These are phyloP conservation scores for Cymbidium sinense DNA, from an alignment of 106 monocot species.

Conservation along the genomic window DNA sequence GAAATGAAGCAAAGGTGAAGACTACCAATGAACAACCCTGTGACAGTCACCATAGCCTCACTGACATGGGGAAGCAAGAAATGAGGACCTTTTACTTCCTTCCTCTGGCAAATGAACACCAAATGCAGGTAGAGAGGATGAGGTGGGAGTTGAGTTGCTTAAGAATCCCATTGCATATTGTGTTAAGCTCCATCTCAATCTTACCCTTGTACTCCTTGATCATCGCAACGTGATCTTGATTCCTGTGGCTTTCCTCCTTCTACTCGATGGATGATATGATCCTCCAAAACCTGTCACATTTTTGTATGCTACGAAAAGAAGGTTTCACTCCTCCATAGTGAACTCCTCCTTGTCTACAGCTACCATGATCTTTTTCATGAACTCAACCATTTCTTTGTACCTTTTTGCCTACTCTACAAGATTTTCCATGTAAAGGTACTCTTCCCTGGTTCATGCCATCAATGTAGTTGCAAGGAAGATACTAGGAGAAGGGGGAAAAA, in stretches of 20 bases:
- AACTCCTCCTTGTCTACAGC: constrained; percentile 12
- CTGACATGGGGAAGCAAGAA: too few relatives aligned
- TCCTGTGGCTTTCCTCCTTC: constrained; percentile 22
- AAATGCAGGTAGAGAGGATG: constrained; percentile 17
- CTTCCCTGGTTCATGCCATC: constrained; percentile 20
- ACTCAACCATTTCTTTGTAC: constrained; percentile 28
- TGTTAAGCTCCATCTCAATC: constrained; percentile 20
- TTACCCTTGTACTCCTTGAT: constrained; percentile 20
- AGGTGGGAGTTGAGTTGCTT: constrained; percentile 8
- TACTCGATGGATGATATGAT: constrained; percentile 26
- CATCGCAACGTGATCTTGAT: constrained; percentile 19
- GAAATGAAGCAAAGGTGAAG: too few relatives aligned
- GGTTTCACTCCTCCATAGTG: constrained; percentile 22
- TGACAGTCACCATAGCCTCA: too few relatives aligned
- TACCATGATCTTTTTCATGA: constrained; percentile 18
- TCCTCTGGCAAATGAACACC: too few relatives aligned
- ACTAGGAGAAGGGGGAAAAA: background rate
- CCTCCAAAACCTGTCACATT: constrained; percentile 22
- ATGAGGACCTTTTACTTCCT: too few relatives aligned
- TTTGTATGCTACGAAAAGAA: constrained; percentile 24
- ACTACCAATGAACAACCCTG: too few relatives aligned
- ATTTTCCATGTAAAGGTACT: constrained; percentile 26
- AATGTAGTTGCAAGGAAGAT: background rate
- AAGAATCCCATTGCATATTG: constrained; percentile 17
- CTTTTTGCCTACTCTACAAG: constrained; percentile 24